A percentile compares a stretch with the other conserved stretches of the same genome.
phyloP scores from a whole-genome alignment of 202 grass and related monocot species.

The Brachypodium distachyon region DNA sequence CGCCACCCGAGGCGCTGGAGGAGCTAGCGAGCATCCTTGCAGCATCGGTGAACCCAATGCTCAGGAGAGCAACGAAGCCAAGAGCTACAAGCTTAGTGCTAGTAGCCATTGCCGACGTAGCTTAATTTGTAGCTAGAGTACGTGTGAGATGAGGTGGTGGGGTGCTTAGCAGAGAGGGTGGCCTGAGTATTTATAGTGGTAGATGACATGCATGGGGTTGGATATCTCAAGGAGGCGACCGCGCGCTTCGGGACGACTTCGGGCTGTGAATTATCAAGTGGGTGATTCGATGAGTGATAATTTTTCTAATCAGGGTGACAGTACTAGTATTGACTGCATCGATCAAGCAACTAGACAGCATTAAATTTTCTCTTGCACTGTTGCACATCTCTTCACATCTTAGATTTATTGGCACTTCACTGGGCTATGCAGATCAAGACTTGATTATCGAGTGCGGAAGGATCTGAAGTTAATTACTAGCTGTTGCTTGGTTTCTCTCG shows the following conservation, averaged over 20 bases:
- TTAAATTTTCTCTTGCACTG: background rate
- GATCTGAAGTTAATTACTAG: background rate
- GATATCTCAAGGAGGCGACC: background rate
- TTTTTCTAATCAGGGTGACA: background rate
- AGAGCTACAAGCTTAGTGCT: slow-evolving; percentile 28
- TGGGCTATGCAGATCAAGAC: no score
- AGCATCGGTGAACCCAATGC: slow-evolving; percentile 24
- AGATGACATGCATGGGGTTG: background rate
- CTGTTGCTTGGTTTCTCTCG: slow-evolving; percentile 11
- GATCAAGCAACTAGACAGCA: background rate
- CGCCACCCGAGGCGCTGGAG: background rate
- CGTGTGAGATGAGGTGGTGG: background rate
- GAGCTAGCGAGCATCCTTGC: background rate
- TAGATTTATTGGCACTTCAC: background rate
- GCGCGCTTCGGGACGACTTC: background rate
- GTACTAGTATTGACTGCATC: slow-evolving; percentile 3
- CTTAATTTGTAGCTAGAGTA: no score
- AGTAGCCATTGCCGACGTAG: slow-evolving; percentile 26
- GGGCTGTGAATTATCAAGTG: background rate
- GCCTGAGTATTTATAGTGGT: slow-evolving; percentile 27
- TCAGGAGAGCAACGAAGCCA: slow-evolving; percentile 26
- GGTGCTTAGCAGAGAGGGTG: background rate
- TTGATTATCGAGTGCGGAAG: background rate
- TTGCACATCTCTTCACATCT: background rate
- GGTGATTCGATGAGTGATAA: slow-evolving; percentile 5